Evolutionary conservation across 2,329 filamentous ascomycete genomes (phyloP), one percentile per base, ranked within the genome.

Genomic region (Colletotrichum siamense): DNA sequence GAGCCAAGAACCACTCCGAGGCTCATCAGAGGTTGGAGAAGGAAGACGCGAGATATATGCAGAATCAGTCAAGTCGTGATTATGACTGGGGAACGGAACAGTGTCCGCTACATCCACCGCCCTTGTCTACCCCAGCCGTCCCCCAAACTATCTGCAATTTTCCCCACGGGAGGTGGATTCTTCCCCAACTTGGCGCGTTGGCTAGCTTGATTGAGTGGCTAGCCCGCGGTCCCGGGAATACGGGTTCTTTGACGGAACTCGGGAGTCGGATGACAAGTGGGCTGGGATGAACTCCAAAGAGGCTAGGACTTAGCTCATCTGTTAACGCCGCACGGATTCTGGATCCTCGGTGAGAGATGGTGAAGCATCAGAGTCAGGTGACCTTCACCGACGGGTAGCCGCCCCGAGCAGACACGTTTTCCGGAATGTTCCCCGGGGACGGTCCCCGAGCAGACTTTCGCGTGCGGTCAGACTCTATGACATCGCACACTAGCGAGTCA

Each of bases 221-320:
- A 24, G 44, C 18, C 55, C 26, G n/a, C 18, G 6, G 8, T 36
- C 28, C 34, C 26, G 34, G 32, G 24, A 22, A 39, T 39, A 26
- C n/a, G 44, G 15, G 24, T 26, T 18, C 24, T 10, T 32, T 65
- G 26, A 39, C 70, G 64, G 74, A 73, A 74, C 74, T 65, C 74
- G 74, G 74, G 70, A 76, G 71, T 73, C 74, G 70, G 70, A 76
- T 61, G 70, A n/a, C 74, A 74, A 34, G 16, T 69, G 30, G 10
- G 16, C 8, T 44, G 28, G 49, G 32, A 69, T 3, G 64, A 76
- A 74, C 65, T 22, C 32, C 34, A 61, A 36, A 5, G 3, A 70
- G n/a, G 18, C 28, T 63, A 63, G 68, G 68, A 63, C 24, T 52
- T 63, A 70, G 10, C 2, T 7, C 13, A 18, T 12, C 3, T 18